Percentiles rank a stretch among this genome's conserved stretches.
Conservation (phyloP, 2,329 filamentous ascomycete genomes). For the Fonsecaea pugnacius region DNA sequence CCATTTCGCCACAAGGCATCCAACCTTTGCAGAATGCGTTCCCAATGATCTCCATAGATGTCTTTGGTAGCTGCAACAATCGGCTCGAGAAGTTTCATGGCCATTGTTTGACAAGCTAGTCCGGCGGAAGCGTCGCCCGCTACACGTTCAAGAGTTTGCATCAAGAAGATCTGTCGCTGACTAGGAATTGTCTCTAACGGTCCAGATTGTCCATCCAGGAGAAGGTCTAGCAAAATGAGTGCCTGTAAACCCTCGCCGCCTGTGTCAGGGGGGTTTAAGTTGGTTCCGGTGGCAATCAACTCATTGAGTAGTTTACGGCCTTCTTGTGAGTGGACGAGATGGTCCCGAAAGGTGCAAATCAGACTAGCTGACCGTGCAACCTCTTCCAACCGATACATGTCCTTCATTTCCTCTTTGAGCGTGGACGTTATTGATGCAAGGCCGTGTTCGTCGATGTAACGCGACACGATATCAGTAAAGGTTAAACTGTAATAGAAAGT, state of each 20-base stretch:
- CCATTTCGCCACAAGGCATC: conserved; percentile 61
- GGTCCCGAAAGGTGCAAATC: conserved; percentile 55
- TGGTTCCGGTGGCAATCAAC: conserved; percentile 63
- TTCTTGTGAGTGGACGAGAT: conserved; percentile 53
- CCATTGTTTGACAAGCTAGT: conserved; percentile 44
- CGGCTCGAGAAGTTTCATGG: conserved; percentile 51
- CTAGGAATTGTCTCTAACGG: conserved; percentile 54
- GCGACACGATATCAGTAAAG: conserved; percentile 47
- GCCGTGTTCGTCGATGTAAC: conserved; percentile 39
- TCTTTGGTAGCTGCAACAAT: conserved; percentile 76
- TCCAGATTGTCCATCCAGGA: conserved; percentile 56
- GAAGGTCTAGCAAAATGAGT: conserved; percentile 59
- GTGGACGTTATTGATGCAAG: conserved; percentile 41
- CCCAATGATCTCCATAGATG: conserved; percentile 89
- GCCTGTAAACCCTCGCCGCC: conserved; percentile 34
- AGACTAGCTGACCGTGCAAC: conserved; percentile 54
- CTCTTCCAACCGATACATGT: conserved; percentile 46
- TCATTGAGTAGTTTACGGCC: conserved; percentile 63
- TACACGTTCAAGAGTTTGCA: conserved; percentile 74
- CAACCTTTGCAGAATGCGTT: conserved; percentile 64
- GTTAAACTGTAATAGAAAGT: conserved; percentile 48
- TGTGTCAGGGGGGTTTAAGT: conserved; percentile 33
- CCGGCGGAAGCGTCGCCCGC: conserved; percentile 59
- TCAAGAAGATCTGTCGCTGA: conserved; percentile 78
- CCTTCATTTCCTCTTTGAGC: conserved; percentile 41